These are phyloP conservation scores for Mantamonas sphyraenae DNA, from an alignment of 78 protist species.

Conservation along the genomic window DNA sequence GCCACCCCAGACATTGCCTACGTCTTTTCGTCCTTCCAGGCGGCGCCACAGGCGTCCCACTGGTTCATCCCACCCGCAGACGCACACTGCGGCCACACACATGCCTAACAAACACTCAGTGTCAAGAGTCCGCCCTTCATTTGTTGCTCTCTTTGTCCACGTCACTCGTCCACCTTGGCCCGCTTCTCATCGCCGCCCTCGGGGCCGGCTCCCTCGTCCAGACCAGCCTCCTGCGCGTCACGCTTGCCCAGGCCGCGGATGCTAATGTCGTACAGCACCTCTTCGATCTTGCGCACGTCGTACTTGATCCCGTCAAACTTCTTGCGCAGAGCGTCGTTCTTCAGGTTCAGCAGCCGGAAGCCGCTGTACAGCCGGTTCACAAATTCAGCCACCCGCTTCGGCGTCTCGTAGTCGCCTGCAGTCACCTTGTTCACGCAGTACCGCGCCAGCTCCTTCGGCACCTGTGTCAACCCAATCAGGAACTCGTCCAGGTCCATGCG, in stretches of 20 bases:
- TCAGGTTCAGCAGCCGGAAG: slow-evolving; percentile 51
- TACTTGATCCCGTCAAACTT: slow-evolving; percentile 46
- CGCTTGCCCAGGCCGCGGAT: slow-evolving; percentile 55
- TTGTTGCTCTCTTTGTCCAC: no score
- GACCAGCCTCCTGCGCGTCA: no score
- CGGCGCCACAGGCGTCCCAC: no score
- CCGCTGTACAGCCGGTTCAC: slow-evolving; percentile 44
- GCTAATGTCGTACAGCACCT: slow-evolving; percentile 60
- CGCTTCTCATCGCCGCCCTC: no score
- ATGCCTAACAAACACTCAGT: no score
- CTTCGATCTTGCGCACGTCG: slow-evolving; percentile 63
- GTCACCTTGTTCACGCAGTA: slow-evolving; percentile 55
- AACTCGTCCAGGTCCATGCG: not conserved
- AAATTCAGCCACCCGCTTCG: slow-evolving; percentile 19
- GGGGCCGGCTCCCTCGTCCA: no score
- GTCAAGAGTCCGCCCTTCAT: no score
- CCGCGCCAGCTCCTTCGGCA: slow-evolving; percentile 21
- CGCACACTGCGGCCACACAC: no score
- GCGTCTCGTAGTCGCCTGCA: slow-evolving; percentile 36
- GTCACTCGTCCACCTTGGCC: no score
- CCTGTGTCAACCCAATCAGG: not conserved
- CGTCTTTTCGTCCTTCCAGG: no score
- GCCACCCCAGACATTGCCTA: no score
- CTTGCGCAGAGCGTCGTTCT: slow-evolving; percentile 62
- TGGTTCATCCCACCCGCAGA: no score